phyloP scores from a whole-genome alignment of 768 basidiomycete species.

The Cystobasidium tubakii region DNA sequence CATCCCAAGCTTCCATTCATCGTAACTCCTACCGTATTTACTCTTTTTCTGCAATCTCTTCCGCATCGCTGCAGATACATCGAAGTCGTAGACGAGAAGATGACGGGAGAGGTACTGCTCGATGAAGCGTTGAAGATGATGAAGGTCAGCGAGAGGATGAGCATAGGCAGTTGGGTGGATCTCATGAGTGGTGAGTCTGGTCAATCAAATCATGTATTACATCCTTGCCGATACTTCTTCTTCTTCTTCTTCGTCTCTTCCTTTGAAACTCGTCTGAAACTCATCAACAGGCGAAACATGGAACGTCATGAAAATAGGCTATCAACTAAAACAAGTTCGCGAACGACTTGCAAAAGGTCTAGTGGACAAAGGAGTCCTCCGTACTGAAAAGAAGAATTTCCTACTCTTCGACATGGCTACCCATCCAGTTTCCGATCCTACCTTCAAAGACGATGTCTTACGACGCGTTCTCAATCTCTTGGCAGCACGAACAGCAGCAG shows the following conservation, averaged over 20 bases:
- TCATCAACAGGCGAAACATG: conserved; percentile 97
- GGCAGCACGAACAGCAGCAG: conserved; percentile 71
- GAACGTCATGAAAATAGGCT: conserved; percentile 99
- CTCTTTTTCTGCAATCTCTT: neutral
- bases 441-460: conserved; percentile 79
- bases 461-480: conserved; percentile 68
- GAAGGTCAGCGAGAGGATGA: conserved; percentile 68
- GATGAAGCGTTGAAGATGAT: conserved; percentile 97
- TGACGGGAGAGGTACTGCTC: conserved; percentile 91
- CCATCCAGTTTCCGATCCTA: conserved; percentile 89
- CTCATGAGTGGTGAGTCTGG: conserved; percentile 80
- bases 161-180: conserved; percentile 89
- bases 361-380: conserved; percentile 96
- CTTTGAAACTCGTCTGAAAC: too few species aligned
- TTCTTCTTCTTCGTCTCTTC: neutral
- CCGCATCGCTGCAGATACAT: conserved; percentile 53
- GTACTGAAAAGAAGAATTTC: conserved; percentile 98
- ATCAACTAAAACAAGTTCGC: conserved; percentile 95
- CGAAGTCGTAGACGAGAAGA: conserved; percentile 83
- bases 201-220: too few species aligned
- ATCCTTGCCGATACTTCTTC: too few species aligned
- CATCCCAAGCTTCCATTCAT: neutral
- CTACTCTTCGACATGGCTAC: conserved; percentile 99
- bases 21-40: neutral
- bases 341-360: conserved; percentile 94